phyloP scores from a whole-genome alignment of 208 protist species.

The Acanthamoeba lenticulata region DNA sequence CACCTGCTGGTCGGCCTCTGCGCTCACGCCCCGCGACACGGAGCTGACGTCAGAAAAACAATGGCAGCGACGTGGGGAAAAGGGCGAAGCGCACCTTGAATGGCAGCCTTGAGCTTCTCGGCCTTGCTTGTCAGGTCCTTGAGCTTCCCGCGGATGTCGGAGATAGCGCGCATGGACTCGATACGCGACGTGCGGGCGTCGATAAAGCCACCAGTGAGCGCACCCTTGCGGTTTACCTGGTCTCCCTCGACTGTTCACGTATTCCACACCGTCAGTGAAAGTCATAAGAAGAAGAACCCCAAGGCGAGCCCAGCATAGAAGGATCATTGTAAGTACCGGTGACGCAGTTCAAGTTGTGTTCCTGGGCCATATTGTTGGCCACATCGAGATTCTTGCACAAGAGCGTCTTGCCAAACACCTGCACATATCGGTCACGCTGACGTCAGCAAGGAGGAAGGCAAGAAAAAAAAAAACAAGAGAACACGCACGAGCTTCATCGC shows the following conservation, averaged over 20 bases:
- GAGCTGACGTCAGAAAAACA: background rate
- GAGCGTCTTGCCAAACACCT: constrained; percentile 48
- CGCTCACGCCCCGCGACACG: background rate
- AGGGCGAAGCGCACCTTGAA: background rate
- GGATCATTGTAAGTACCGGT: constrained; percentile 91
- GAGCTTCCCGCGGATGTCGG: background rate
- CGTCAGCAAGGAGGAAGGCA: background rate
- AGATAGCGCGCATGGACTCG: background rate
- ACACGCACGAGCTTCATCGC: constrained; percentile 85
- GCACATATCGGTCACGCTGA: background rate
- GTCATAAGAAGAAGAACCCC: background rate
- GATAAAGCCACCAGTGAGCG: constrained; percentile 93
- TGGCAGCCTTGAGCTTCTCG: constrained; percentile 20
- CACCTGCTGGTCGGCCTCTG: constrained; percentile 67
- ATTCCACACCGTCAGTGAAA: background rate
- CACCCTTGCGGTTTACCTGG: constrained; percentile 88
- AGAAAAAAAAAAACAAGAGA: background rate
- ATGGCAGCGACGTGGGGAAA: background rate
- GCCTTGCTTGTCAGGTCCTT: background rate
- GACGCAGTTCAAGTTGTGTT: constrained; percentile 93
- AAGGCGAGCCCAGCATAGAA: constrained; percentile 15
- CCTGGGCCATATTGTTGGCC: constrained; percentile 84
- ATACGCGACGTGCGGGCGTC: constrained; percentile 45
- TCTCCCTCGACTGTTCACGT: constrained; percentile 82
- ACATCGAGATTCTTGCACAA: constrained; percentile 81